These are phyloP conservation scores for Umbelopsis sp. DNA, from an alignment of 371 early-diverging fungal species.

Conservation along the genomic window DNA sequence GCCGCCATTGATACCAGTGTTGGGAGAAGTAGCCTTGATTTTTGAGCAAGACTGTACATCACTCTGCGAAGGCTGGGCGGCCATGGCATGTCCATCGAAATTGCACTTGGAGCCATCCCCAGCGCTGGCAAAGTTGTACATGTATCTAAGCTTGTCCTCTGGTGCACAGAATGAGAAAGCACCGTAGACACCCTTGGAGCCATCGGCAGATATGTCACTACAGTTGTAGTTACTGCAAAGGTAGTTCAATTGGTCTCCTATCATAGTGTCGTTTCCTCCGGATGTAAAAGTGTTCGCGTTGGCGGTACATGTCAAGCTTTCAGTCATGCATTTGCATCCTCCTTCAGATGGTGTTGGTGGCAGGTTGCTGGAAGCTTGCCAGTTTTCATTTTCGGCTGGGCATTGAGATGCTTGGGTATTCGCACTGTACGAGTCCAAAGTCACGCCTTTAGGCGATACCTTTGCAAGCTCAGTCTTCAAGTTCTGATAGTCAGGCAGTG, in stretches of 20 bases:
- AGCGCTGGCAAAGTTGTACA: slow-evolving; percentile 30
- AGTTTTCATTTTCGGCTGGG: slow-evolving; percentile 53
- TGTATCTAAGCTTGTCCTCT: slow-evolving; percentile 54
- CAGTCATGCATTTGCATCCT: slow-evolving; percentile 72
- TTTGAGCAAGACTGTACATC: slow-evolving; percentile 7
- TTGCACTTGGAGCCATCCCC: slow-evolving; percentile 8
- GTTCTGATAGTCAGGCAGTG: slow-evolving; percentile 52
- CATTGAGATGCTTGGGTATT: slow-evolving; percentile 46
- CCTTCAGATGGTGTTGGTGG: slow-evolving; percentile 74
- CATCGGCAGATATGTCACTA: slow-evolving; percentile 55
- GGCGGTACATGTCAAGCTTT: slow-evolving; percentile 63
- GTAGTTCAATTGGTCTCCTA: slow-evolving; percentile 48
- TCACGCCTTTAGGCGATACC: slow-evolving; percentile 49
- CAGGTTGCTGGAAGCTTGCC: slow-evolving; percentile 61
- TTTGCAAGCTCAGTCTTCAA: slow-evolving; percentile 42
- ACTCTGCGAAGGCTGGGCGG: not conserved
- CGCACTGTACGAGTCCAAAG: slow-evolving; percentile 50
- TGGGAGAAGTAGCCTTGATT: slow-evolving; percentile 8
- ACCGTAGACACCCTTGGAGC: slow-evolving; percentile 58
- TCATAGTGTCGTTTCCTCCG: slow-evolving; percentile 4
- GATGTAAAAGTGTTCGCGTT: slow-evolving; percentile 37
- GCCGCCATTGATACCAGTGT: not conserved
- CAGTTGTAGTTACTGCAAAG: slow-evolving; percentile 60
- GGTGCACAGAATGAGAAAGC: slow-evolving; percentile 57
- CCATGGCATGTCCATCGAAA: not conserved